Base-by-base conservation (phyloP, 257 asterid species). In the Solanum pimpinellifolium region DNA sequence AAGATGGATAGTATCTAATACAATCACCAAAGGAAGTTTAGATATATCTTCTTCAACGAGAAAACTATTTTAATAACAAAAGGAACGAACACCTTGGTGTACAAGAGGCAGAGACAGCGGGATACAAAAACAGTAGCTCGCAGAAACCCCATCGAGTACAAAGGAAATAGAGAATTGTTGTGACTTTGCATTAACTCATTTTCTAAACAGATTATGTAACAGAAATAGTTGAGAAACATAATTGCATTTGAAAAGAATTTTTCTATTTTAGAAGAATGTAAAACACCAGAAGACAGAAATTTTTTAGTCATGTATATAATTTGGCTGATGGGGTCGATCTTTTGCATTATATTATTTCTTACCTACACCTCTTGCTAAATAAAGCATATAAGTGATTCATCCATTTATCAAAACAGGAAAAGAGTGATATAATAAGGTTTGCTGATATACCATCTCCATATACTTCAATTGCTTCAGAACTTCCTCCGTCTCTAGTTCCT, bases 401-500 rank as follows among this genome's bases (percentile, higher is more conserved):
- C 86, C 46, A 60, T 52, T 23, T 41, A 62, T 37, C 20, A 25
- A 65, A 72, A 86, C 70, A 29, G 35, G 15, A 65, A 31, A 27
- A 82, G 74, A 29, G 86, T 68, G 41, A 62, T n/a, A 69, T 84
- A 70, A 21, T 27, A 77, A 88, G 82, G 76, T 59, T 74, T 78
- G 25, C n/a, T 65, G 56, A 85, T 94, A 47, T 92, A 95, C 98
- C 98, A 88, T 90, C 90, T 96, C 98, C 52, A 92, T 73, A 87
- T 93, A 96, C 91, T 96, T 96, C 88, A 96, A 86, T 84, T 96
- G 98, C 91, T 91, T 96, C 91, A 93, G 85, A 89, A 96, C 93
- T 90, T 95, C 97, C 72, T 93, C 98, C 1, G 95, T 96, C 41
- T 90, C 95, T 42, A 95, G 90, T 91, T 95, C 99, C 99, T 96